Base-by-base conservation (phyloP, 1,284 basidiomycete species). In the Sporisorium exsertum region DNA sequence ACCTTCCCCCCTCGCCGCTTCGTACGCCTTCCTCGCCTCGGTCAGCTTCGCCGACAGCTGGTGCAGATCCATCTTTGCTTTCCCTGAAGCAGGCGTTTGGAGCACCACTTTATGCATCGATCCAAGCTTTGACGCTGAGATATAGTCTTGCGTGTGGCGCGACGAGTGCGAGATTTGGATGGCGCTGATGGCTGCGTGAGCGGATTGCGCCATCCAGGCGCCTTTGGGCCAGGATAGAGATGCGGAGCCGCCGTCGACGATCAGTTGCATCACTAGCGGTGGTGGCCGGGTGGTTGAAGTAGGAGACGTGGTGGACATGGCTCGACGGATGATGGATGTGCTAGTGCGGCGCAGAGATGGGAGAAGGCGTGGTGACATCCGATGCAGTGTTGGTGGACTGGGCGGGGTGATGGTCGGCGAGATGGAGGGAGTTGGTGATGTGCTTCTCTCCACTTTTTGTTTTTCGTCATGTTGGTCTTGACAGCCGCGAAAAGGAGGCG, bases 171-270 rank as follows among this genome's bases (percentile, higher is more conserved):
- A 73, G 45, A 55, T 57, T 32, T 73, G 66, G 49, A 70, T 70
- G 45, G 66, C 74, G 4, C 88, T 89, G 5, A 87, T 86, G 9
- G 89, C 87, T 2, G 89, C 89, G 72, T 90, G 89, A 0, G 89
- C 89, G 0, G 86, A 86, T 72, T 90, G 89, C 0, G 88, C 88
- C 88, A 90, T 89, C 62, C 90, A 86, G 4, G 89, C 88, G 3
- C 89, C 89, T n/a, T 87, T 84, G 5, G 87, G 87, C 89, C 89
- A 90, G 18, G 86, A 87, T 60, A 87, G 29, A 33, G 63, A 26
- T 0, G 67, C 35, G 7, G 49, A 51, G 9, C 53, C 37, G 16
- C 58, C 55, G 66, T 82, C 80, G 51, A 85, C 67, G 53, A 85
- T 80, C 49, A 85, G 62, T 59, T 85, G 83, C 83, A 85, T 85